Base-by-base conservation (phyloP, 345 rosid genomes). In the Dipteronia dyeriana region DNA sequence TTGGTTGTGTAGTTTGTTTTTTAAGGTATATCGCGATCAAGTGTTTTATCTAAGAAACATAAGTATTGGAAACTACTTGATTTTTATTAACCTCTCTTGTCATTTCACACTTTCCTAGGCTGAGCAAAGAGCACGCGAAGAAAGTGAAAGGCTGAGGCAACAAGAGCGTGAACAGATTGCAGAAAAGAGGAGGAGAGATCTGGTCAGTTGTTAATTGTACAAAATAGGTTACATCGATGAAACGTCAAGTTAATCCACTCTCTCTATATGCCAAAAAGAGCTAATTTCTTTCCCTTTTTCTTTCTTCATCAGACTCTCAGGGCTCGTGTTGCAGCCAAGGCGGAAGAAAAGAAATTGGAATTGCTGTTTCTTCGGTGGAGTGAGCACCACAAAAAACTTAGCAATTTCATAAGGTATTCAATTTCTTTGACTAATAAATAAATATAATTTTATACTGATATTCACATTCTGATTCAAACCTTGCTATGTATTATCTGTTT, bases 311-410 rank as follows among this genome's bases (percentile, higher is more conserved):
- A 96, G 98, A 90, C 85, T 79, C 99, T 96, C 17, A 88, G 93
- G 78, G 97, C 99, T 43, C 95, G 99, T 75, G 87, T 96, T 83
- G 90, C 95, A 84, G 97, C 94, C 67, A 96, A 96, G 84, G 96
- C 97, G 16, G 99, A 94, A 88, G 95, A 94, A 82, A 96, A 96
- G 88, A 91, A 92, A 83, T 75, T 96, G 94, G 98, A 94, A 84
- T 86, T 96, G 87, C 88, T 96, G 76, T 96, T 94, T 90, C 92
- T 94, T 80, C 94, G 80, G 79, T 96, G 99, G 99, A 90, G 84
- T 87, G 98, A 96, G 89, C 99, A 96, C 78, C 94, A 91, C 62
- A 89, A 84, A 72, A 94, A 89, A 86, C 98, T 96, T 80, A 70
- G 83, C 95, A 91, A 90, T 86, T 96, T 90, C 85, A 92, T 91